Percentiles rank a stretch among this genome's conserved stretches.
phyloP scores from a whole-genome alignment of 495 filamentous ascomycete species.

The Penicillium canariense region DNA sequence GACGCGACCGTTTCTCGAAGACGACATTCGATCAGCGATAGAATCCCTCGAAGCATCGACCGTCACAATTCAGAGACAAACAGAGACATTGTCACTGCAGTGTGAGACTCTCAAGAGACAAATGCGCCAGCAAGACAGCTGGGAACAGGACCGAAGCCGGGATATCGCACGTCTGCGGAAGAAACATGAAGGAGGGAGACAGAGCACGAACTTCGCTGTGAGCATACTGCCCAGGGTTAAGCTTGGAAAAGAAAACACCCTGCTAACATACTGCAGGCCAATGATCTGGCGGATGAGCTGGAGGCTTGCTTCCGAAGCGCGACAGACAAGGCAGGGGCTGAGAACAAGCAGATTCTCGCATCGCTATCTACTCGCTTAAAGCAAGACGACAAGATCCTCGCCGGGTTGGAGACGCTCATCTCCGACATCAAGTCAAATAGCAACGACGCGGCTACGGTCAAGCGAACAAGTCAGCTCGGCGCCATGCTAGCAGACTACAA shows the following conservation, averaged over 20 bases:
- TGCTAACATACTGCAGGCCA: conserved; percentile 32
- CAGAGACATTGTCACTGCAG: conserved; percentile 30
- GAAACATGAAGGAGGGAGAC: conserved; percentile 39
- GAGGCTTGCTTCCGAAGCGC: conserved; percentile 30
- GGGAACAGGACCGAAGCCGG: conserved; percentile 22
- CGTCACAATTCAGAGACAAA: conserved; percentile 34
- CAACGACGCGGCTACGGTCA: conserved; percentile 30
- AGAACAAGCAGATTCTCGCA: conserved; percentile 38
- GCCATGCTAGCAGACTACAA: conserved; percentile 30
- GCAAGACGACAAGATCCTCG: conserved; percentile 39
- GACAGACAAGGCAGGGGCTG: conserved; percentile 30
- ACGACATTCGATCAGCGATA: conserved; percentile 40
- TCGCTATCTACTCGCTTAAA: conserved; percentile 35
- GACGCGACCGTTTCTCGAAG: conserved; percentile 40
- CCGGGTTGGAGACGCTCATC: conserved; percentile 27
- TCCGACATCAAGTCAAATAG: conserved; percentile 28
- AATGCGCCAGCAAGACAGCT: conserved; percentile 23
- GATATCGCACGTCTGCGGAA: conserved; percentile 33
- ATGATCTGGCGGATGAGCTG: conserved; percentile 33
- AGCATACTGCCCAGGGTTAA: neutral
- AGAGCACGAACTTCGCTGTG: conserved; percentile 36
- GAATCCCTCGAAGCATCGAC: conserved; percentile 38
- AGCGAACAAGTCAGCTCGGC: conserved; percentile 29
- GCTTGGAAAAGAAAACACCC: neutral
- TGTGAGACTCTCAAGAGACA: conserved; percentile 30